Percentiles rank a stretch among this genome's conserved stretches.
These are phyloP conservation scores for Aechmea fasciata DNA, from an alignment of 176 grass and related monocot species.

Conservation along the genomic window DNA sequence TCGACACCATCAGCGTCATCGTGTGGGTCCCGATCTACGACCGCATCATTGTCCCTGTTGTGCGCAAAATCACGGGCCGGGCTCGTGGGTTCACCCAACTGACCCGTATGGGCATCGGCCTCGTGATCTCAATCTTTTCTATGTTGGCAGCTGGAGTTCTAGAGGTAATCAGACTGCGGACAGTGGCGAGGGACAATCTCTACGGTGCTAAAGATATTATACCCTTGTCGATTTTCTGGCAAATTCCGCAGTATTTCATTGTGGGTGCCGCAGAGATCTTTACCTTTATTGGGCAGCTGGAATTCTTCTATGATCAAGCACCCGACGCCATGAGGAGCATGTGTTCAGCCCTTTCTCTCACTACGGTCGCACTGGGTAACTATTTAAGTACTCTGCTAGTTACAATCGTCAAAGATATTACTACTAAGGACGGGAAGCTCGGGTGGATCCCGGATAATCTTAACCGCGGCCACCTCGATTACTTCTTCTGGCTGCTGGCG, in stretches of 20 bases:
- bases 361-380: conserved; percentile 52
- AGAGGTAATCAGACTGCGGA: conserved; percentile 42
- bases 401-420: conserved; percentile 43
- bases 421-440: conserved; percentile 34
- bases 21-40: conserved; percentile 77
- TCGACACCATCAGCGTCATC: conserved; percentile 79
- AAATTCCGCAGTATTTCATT: conserved; percentile 79
- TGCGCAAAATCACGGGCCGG: conserved; percentile 33
- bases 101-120: conserved; percentile 90
- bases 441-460: conserved; percentile 87
- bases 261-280: conserved; percentile 69
- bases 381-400: conserved; percentile 79
- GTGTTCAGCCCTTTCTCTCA: conserved; percentile 64
- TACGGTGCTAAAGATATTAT: conserved; percentile 29
- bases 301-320: conserved; percentile 96
- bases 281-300: conserved; percentile 69
- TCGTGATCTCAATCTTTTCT: conserved; percentile 63
- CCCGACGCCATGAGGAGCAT: conserved; percentile 78
- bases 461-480: conserved; percentile 70
- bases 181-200: conserved; percentile 24
- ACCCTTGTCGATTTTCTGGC: conserved; percentile 86
- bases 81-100: conserved; percentile 68
- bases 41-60: conserved; percentile 42
- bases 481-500: conserved; percentile 77
- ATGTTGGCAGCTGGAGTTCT: conserved; percentile 61